Base-by-base conservation (phyloP, 2,329 filamentous ascomycete genomes). In the Leptographium wingfieldii region DNA sequence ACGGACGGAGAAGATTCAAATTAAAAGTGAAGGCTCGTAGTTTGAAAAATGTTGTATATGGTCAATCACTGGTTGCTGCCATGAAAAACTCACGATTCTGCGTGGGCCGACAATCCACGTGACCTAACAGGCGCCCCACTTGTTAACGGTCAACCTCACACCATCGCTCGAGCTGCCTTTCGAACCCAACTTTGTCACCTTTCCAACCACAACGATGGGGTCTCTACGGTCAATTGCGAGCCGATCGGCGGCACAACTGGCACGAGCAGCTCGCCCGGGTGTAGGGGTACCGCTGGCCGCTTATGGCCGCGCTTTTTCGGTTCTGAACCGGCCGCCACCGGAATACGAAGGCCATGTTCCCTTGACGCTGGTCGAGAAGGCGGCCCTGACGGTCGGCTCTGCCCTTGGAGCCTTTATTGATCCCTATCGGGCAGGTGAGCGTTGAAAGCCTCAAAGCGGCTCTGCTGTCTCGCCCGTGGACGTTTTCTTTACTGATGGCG, bases 301-400 rank as follows among this genome's bases (percentile, higher is more conserved):
- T 22, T 55, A 56, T 27, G 48, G 51, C 11, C 61, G 60, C 10
- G 55, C 63, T 40, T 95, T 96, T 77, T 95, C 92, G 52, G 83
- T 90, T 63, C 82, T 95, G 67, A 88, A 88, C 72, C 88, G 94
- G 7, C 92, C 92, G 57, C 81, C 82, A 31, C 89, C 91, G 60
- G 94, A 89, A 68, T 97, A 97, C 75, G 85, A 88, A 1, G 90
- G 91, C 73, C 94, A 99, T 81, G 84, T 97, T 38, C 94, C 92
- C 43, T 81, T 99, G 59, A 96, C 88, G 9, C 74, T 75, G 51
- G 68, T 90, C 60, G 94, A 97, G 74, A 86, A 88, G 59, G 80
- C 83, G 62, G 84, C 84, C 22, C 79, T 99, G 55, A 82, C 83
- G 54, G 69, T 86, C 56, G 84, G 84, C 31, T 84, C 84, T 9